Evolutionary conservation across 2,329 filamentous ascomycete genomes (phyloP).

Genomic region (Boeremia exigua): DNA sequence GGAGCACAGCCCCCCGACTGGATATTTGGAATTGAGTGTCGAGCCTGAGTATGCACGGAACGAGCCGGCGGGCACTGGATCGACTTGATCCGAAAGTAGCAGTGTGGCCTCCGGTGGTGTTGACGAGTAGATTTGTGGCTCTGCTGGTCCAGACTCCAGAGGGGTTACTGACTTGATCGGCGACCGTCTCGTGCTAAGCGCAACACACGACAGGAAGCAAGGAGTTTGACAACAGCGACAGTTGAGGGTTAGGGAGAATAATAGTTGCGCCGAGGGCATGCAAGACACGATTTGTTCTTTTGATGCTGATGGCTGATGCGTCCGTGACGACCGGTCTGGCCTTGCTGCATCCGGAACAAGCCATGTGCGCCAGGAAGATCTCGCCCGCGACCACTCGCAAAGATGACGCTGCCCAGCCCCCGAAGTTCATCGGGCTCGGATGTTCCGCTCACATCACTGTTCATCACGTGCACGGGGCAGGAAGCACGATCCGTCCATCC

Average conservation of each 20-base stretch:
- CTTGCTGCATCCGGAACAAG: conserved; percentile 16
- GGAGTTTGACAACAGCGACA: conserved; percentile 4
- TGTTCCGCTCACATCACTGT: not conserved
- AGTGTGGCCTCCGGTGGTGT: conserved; percentile 6
- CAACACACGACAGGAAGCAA: conserved; percentile 12
- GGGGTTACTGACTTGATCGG: conserved; percentile 11
- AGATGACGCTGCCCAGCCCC: conserved; percentile 7
- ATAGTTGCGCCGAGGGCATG: conserved; percentile 12
- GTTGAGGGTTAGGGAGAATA: conserved; percentile 1
- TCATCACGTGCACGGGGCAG: conserved; percentile 5
- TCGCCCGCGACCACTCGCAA: conserved; percentile 14
- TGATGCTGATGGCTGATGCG: conserved; percentile 16
- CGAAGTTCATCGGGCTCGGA: conserved; percentile 4
- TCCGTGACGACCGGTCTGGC: conserved; percentile 18
- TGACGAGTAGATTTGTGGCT: conserved; percentile 19
- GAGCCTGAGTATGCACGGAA: conserved; percentile 11
- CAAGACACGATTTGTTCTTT: conserved; percentile 14
- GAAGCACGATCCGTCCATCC: conserved; percentile 14
- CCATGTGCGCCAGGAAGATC: conserved; percentile 18
- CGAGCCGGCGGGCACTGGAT: conserved; percentile 9
- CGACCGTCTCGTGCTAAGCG: conserved; percentile 10
- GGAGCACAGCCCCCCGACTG: conserved; percentile 12
- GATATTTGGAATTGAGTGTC: conserved; percentile 16
- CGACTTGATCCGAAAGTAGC: conserved; percentile 9
- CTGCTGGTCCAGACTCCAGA: conserved; percentile 16